phyloP scores from a whole-genome alignment of 345 rosid species.

The Camelina neglecta region DNA sequence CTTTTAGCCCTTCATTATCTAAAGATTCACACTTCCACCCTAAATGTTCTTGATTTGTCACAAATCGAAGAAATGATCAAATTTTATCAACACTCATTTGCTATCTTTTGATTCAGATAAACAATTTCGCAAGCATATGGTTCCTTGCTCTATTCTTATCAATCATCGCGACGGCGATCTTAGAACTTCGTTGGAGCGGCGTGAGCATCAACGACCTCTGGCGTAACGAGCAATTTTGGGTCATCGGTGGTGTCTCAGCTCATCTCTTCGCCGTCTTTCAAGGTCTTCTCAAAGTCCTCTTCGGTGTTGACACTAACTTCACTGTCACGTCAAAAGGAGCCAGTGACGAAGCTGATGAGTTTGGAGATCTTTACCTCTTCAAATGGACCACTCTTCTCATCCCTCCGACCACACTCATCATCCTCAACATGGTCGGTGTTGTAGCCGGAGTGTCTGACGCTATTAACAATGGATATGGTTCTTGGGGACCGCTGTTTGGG shows the following conservation, averaged over 20 bases:
- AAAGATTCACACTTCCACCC: background rate
- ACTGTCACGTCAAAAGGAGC: constrained; percentile 92
- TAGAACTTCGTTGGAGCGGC: constrained; percentile 91
- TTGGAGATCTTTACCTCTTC: constrained; percentile 93
- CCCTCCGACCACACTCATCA: constrained; percentile 94
- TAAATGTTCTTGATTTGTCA: background rate
- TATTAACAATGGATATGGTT: constrained; percentile 82
- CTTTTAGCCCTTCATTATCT: background rate
- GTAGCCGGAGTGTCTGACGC: constrained; percentile 93
- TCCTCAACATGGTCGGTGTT: constrained; percentile 88
- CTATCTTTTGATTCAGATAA: constrained; percentile 55
- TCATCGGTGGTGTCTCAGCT: constrained; percentile 94
- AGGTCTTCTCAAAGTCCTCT: constrained; percentile 96
- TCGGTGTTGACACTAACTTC: constrained; percentile 92
- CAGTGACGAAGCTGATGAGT: constrained; percentile 59
- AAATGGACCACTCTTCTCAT: constrained; percentile 98
- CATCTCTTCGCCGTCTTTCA: constrained; percentile 96
- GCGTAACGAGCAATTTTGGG: constrained; percentile 99
- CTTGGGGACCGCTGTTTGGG: constrained; percentile 95
- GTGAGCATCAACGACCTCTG: constrained; percentile 90
- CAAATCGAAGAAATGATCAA: background rate
- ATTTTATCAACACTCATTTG: background rate
- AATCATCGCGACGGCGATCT: constrained; percentile 80
- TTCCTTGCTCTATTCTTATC: constrained; percentile 89
- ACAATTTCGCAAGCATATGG: constrained; percentile 82